Conservation (phyloP, 768 basidiomycete species). For the Agrocybe pediades region DNA sequence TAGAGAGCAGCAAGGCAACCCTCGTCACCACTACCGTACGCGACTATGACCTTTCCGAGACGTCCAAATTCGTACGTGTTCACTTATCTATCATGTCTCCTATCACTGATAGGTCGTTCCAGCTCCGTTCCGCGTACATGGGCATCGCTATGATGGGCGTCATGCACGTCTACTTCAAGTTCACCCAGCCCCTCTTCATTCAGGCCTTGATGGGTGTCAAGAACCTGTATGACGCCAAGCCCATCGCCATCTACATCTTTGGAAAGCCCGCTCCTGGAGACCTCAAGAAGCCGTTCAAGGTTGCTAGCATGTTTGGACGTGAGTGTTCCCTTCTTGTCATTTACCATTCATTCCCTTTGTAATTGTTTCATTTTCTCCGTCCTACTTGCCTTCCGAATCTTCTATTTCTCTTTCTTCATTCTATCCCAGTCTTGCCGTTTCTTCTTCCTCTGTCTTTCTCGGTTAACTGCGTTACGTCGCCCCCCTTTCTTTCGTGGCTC, state of each 20-base stretch:
- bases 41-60: constrained; percentile 92
- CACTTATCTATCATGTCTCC: neutral
- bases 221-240: constrained; percentile 83
- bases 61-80: constrained; percentile 69
- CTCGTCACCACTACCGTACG: constrained; percentile 89
- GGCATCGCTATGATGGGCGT: constrained; percentile 88
- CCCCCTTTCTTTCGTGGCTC: too few species aligned
- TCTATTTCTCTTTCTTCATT: neutral
- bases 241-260: constrained; percentile 78
- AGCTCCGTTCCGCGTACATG: constrained; percentile 71
- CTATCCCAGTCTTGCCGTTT: neutral
- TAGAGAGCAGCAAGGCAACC: constrained; percentile 67
- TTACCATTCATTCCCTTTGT: neutral
- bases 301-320: constrained; percentile 73
- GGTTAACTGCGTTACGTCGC: too few species aligned
- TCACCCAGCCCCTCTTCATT: constrained; percentile 95
- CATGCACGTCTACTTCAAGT: constrained; percentile 93
- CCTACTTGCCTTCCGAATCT: too few species aligned
- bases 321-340: constrained; percentile 22
- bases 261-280: constrained; percentile 83
- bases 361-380: too few species aligned
- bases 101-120: neutral
- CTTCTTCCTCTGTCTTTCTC: too few species aligned
- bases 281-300: constrained; percentile 88
- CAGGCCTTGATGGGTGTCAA: constrained; percentile 96